phyloP scores from a whole-genome alignment of 345 rosid species.

The Trapa incisa region DNA sequence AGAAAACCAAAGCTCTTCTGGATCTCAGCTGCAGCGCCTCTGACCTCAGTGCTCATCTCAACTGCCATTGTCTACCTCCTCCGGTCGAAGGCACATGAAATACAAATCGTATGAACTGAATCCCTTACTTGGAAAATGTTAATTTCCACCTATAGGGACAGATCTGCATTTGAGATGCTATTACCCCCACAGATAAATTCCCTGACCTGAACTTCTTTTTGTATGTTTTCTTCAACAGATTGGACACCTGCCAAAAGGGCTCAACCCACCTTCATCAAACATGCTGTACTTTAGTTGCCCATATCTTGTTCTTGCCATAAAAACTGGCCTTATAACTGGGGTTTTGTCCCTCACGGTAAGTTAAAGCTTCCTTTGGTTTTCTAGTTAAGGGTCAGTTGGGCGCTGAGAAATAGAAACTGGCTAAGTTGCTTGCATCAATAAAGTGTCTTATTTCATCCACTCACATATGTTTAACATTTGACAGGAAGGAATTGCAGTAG shows the following conservation, averaged over 20 bases:
- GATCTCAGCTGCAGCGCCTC: conserved; percentile 91
- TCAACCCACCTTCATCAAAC: conserved; percentile 86
- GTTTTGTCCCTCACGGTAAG: conserved; percentile 84
- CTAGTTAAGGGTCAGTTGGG: not conserved
- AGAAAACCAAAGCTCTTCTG: conserved; percentile 85
- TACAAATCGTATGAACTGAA: conserved; percentile 50
- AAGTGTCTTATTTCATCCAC: not conserved
- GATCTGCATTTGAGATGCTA: not conserved
- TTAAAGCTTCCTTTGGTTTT: not conserved
- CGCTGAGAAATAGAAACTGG: not conserved
- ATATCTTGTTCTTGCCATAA: conserved; percentile 56
- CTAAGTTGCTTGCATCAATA: not conserved
- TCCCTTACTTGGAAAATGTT: conserved; percentile 1
- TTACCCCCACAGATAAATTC: not conserved
- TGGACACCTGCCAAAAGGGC: conserved; percentile 80
- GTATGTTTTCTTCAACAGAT: conserved; percentile 30
- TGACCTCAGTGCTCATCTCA: conserved; percentile 67
- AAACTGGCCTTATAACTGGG: conserved; percentile 84
- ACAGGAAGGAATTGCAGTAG: conserved; percentile 98
- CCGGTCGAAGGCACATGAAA: conserved; percentile 47
- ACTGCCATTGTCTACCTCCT: conserved; percentile 39
- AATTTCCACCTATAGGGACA: not conserved
- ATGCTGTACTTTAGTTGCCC: conserved; percentile 54
- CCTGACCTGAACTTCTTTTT: not conserved
- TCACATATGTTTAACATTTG: not conserved